Percentiles rank a stretch among this genome's conserved stretches.
These are phyloP conservation scores for Colletotrichum melonis DNA, from an alignment of 2,329 filamentous ascomycete genomes.

Conservation along the genomic window DNA sequence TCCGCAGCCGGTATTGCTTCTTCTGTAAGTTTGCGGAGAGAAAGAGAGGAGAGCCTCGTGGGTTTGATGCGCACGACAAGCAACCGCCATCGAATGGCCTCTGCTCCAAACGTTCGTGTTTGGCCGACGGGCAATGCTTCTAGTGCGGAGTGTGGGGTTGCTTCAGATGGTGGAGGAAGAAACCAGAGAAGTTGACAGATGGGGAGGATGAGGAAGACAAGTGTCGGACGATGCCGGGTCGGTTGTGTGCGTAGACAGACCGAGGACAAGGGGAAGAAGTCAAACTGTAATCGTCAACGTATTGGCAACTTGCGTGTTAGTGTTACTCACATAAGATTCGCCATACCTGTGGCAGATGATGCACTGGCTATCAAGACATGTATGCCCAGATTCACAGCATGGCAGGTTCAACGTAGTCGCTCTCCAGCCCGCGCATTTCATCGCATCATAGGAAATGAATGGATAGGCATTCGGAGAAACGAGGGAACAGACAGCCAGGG, in stretches of 20 bases:
- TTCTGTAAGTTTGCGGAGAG: slow-evolving; percentile 1
- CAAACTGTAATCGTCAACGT: background rate
- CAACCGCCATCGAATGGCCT: slow-evolving; percentile 5
- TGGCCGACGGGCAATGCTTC: slow-evolving; percentile 12
- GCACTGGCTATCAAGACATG: background rate
- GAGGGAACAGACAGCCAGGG: background rate
- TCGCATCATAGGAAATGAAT: slow-evolving; percentile 2
- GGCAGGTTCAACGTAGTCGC: slow-evolving; percentile 25
- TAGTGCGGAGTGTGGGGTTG: slow-evolving; percentile 11
- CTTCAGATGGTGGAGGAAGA: slow-evolving; percentile 31
- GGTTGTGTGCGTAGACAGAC: slow-evolving; percentile 17
- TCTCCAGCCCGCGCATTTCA: background rate
- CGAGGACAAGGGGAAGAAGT: background rate
- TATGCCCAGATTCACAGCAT: slow-evolving; percentile 8
- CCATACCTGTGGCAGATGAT: slow-evolving; percentile 20
- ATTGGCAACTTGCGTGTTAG: background rate
- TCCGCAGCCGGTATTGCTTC: background rate
- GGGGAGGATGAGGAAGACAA: background rate
- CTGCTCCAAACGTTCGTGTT: slow-evolving; percentile 16
- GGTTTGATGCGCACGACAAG: slow-evolving; percentile 27
- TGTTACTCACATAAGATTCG: background rate
- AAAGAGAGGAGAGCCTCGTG: slow-evolving; percentile 1
- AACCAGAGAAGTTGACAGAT: slow-evolving; percentile 13
- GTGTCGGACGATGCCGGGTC: slow-evolving; percentile 22
- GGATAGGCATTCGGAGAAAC: background rate